Evolutionary conservation across 2,329 filamentous ascomycete species (phyloP), one percentile per base, ranked within the genome.

Genomic region (Fusarium setosum): DNA sequence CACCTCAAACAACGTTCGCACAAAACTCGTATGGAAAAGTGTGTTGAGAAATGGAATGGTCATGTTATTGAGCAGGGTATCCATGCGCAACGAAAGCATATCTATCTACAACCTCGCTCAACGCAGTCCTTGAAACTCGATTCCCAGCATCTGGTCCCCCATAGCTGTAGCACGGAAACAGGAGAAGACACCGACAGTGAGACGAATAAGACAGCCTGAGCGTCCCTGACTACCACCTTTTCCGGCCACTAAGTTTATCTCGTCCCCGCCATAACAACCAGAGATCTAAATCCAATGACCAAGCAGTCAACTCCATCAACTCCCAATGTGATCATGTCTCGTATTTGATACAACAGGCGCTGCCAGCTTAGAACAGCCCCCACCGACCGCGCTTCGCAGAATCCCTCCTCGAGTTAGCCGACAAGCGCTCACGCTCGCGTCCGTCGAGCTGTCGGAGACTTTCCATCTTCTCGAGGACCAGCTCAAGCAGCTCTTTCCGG

Each of bases 381-480:
- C 83, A 85, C 49, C 82, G 78, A 18, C 81, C 79, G 17, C 81
- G 77, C 69, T 82, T 82, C 41, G 76, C 75, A 20, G 56, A 54
- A 21, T 76, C 73, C 73, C 70, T 64, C 29, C 70, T 65, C 29
- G 63, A 55, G 15, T 45, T 52, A 9, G 57, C 26, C 9, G 57
- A 63, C 48, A 72, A 74, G 18, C 82, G 80, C 26, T 88, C 83
- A 73, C 89, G 88, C 67, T 91, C 90, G 53, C 91, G 83, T 10
- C 90, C 90, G 73, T 98, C 94, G 9, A 99, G 82, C 72, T 94
- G 91, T 59, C 92, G 86, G 72, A 99, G 80, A 58, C 92, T 91
- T 76, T 98, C 94, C 88, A 99, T 98, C 84, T 99, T 98, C 75
- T 93, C 91, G 26, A 99, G 83, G 6, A 97, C 96, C 56, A 97